phyloP scores from a whole-genome alignment of 2,329 filamentous ascomycete genomes.

The Fusarium pseudonygamai region DNA sequence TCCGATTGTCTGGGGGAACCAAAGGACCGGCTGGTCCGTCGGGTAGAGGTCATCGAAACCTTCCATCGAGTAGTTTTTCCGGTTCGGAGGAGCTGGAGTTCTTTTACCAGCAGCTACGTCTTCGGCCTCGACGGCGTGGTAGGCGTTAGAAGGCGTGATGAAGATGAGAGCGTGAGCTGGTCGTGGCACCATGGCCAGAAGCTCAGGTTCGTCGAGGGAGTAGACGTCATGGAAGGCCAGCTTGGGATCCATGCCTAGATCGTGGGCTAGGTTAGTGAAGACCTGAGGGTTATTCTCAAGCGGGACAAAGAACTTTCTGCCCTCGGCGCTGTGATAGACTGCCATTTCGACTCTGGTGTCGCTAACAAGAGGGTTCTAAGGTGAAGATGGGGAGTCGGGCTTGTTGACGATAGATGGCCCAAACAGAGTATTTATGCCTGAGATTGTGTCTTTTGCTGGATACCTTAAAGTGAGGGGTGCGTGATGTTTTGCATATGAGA shows the following conservation, averaged over 20 bases:
- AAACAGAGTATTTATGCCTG: rapidly evolving
- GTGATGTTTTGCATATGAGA: background rate
- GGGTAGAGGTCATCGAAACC: background rate
- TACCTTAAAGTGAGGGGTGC: rapidly evolving
- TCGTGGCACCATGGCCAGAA: background rate
- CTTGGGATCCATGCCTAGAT: background rate
- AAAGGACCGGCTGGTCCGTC: background rate
- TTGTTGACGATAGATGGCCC: background rate
- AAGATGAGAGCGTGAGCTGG: background rate
- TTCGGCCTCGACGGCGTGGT: background rate
- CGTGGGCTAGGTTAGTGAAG: background rate
- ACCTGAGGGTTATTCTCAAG: background rate
- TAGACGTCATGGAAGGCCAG: background rate
- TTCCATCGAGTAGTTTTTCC: background rate
- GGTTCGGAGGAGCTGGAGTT: background rate
- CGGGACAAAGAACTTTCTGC: background rate
- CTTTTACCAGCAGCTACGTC: background rate
- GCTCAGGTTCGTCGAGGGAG: background rate
- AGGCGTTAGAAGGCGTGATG: background rate
- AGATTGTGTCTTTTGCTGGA: rapidly evolving
- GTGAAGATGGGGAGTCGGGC: background rate
- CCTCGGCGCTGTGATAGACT: background rate
- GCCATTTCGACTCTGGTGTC: background rate
- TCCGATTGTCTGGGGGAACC: background rate
- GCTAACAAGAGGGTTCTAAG: rapidly evolving